Conservation (phyloP, 2,329 filamentous ascomycete species). For the Didymella pinodella region DNA sequence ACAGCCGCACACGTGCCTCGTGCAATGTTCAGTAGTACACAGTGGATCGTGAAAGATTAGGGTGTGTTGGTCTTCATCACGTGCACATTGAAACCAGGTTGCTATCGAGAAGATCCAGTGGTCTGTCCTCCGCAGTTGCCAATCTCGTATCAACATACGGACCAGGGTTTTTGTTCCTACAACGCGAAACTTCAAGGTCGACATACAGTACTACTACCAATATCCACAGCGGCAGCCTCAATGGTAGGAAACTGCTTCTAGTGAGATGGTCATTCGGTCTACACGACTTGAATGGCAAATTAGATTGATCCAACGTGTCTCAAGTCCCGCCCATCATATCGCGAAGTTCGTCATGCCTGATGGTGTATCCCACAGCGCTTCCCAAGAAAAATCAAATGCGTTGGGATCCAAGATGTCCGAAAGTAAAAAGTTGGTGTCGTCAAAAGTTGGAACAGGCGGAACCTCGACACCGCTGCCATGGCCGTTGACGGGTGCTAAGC, state of each 20-base stretch:
- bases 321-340: slow-evolving; percentile 3
- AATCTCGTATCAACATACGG: not conserved
- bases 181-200: too few species aligned
- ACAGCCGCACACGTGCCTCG: not conserved
- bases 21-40: not conserved
- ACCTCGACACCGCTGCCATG: slow-evolving; percentile 12
- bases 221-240: not conserved
- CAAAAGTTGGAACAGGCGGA: slow-evolving; percentile 32
- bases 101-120: not conserved
- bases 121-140: not conserved
- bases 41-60: not conserved
- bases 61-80: not conserved
- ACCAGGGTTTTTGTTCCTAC: not conserved
- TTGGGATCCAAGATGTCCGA: slow-evolving; percentile 46
- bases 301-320: not conserved
- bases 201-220: not conserved
- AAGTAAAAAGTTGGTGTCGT: slow-evolving; percentile 40
- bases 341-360: slow-evolving; percentile 47
- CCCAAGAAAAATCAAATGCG: slow-evolving; percentile 50
- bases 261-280: not conserved
- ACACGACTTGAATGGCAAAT: not conserved
- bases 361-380: slow-evolving; percentile 49
- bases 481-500: slow-evolving; percentile 19
- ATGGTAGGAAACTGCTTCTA: not conserved
- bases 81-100: not conserved